Conservation (phyloP, 495 filamentous ascomycete genomes). For the Aspergillus heteromorphus region DNA sequence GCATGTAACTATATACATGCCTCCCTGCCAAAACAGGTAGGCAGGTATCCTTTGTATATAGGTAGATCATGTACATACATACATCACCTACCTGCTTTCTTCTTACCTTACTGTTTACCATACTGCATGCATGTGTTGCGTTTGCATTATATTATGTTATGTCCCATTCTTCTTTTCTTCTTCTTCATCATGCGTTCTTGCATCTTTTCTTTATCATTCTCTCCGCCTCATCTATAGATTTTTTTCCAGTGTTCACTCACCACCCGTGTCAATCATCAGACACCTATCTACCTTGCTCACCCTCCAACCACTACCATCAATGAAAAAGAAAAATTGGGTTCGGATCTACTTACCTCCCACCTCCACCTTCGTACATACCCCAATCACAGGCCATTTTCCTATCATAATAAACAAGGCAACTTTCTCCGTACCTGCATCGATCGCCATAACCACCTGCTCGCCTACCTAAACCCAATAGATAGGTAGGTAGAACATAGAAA, state of each 20-base stretch:
- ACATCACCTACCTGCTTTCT: not conserved
- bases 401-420: too few species aligned
- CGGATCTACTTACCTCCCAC: not conserved
- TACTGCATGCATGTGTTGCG: not conserved
- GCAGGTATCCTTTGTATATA: not conserved
- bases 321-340: not conserved
- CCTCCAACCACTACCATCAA: not conserved
- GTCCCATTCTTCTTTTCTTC: not conserved
- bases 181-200: too few species aligned
- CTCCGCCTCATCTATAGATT: not conserved
- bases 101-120: not conserved
- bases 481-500: too few species aligned
- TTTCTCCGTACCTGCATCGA: too few species aligned
- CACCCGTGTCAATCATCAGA: too few species aligned
- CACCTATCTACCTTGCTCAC: not conserved
- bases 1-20: not conserved
- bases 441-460: too few species aligned
- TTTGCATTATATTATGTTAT: not conserved
- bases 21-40: not conserved
- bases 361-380: not conserved
- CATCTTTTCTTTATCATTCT: too few species aligned
- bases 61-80: not conserved
- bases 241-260: too few species aligned
- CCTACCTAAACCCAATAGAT: too few species aligned
- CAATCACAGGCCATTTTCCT: too few species aligned